Percentiles rank a stretch among this genome's conserved stretches.
These are phyloP conservation scores for Sporothrix curviconia DNA, from an alignment of 2,329 filamentous ascomycete genomes.

Conservation along the genomic window DNA sequence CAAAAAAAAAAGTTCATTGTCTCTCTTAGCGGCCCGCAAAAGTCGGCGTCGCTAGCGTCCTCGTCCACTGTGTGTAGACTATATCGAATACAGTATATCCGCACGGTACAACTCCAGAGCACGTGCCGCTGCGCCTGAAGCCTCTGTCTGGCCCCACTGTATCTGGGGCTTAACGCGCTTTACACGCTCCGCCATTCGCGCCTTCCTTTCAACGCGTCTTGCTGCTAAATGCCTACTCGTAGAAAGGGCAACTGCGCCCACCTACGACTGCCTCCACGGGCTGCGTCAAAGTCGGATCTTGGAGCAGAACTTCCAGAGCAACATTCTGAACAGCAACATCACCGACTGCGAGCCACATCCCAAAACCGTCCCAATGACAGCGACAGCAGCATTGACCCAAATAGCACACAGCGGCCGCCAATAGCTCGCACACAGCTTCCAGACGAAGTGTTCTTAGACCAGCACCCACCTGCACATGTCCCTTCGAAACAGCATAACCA, in stretches of 20 bases:
- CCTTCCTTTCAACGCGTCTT: conserved; percentile 12
- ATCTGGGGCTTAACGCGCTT: conserved; percentile 7
- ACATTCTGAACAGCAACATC: neutral
- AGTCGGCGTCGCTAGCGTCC: conserved; percentile 9
- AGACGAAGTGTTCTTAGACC: too few relatives aligned
- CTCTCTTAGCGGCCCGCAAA: conserved; percentile 9
- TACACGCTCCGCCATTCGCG: conserved; percentile 15
- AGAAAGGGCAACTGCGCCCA: conserved; percentile 13
- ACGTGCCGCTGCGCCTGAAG: conserved; percentile 9
- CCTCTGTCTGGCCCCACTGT: conserved; percentile 1
- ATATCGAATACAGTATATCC: neutral
- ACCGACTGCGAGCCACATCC: neutral
- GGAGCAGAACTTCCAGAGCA: conserved; percentile 1
- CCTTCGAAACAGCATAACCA: too few relatives aligned
- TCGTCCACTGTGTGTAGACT: neutral
- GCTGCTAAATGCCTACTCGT: conserved; percentile 8
- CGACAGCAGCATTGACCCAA: neutral
- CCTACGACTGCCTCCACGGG: neutral
- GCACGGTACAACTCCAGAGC: conserved; percentile 2
- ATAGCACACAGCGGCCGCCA: too few relatives aligned
- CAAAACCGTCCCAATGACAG: neutral
- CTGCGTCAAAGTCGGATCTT: neutral
- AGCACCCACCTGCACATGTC: too few relatives aligned
- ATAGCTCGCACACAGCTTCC: too few relatives aligned
- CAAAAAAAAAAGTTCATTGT: conserved; percentile 17